phyloP scores from a whole-genome alignment of 2,329 filamentous ascomycete species.

The Epicoccum sorghinum region DNA sequence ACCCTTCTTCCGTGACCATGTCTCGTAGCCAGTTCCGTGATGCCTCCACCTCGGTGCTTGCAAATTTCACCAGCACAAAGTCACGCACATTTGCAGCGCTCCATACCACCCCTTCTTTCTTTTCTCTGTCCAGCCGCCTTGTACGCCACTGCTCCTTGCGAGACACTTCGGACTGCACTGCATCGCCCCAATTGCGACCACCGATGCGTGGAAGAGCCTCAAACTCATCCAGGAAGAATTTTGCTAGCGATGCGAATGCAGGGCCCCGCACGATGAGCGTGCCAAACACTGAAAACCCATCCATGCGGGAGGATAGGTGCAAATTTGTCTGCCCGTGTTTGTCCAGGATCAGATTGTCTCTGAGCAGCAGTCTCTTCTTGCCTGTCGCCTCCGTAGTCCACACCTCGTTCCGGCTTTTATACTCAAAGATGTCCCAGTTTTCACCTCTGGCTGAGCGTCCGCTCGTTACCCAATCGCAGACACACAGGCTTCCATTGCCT shows the following conservation, averaged over 20 bases:
- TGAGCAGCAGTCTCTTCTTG: slow-evolving; percentile 71
- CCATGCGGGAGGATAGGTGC: slow-evolving; percentile 63
- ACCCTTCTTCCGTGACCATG: slow-evolving; percentile 78
- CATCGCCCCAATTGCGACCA: slow-evolving; percentile 71
- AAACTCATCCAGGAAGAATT: slow-evolving; percentile 83
- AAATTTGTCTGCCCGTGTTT: slow-evolving; percentile 47
- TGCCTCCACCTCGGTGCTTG: slow-evolving; percentile 79
- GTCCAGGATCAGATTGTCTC: slow-evolving; percentile 82
- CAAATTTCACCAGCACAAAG: slow-evolving; percentile 91
- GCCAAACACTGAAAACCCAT: slow-evolving; percentile 77
- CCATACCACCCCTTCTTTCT: slow-evolving; percentile 42
- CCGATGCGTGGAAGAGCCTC: slow-evolving; percentile 79
- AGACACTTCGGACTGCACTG: slow-evolving; percentile 45
- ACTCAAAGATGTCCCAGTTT: slow-evolving; percentile 81
- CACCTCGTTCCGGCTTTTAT: slow-evolving; percentile 88
- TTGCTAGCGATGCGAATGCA: slow-evolving; percentile 67
- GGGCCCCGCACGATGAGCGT: slow-evolving; percentile 83
- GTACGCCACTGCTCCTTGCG: slow-evolving; percentile 57
- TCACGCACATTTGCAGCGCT: slow-evolving; percentile 53
- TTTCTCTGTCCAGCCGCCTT: slow-evolving; percentile 64
- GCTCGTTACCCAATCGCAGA: slow-evolving; percentile 93
- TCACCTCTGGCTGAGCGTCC: slow-evolving; percentile 85
- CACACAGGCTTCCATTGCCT: slow-evolving; percentile 68
- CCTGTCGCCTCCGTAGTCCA: slow-evolving; percentile 58
- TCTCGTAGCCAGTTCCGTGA: slow-evolving; percentile 78